Evolutionary conservation across 768 basidiomycete genomes (phyloP), one percentile per base, ranked within the genome.

Genomic region (Pisolithus orientalis): DNA sequence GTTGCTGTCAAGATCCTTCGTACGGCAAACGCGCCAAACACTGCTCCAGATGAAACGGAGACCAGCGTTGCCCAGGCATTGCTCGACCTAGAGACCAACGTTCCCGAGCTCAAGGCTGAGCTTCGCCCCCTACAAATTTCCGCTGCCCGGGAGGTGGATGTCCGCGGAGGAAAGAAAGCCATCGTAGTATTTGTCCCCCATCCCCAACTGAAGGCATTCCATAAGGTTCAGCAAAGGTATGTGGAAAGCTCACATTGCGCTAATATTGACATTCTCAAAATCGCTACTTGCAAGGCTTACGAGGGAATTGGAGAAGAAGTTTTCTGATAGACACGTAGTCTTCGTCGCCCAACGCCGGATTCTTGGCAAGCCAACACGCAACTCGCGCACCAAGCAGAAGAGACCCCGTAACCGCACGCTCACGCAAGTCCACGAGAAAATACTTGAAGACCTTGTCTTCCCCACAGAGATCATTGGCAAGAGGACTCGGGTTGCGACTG

Each of bases 291-390:
- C 24, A 66, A 98, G 95, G 72, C 87, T 98, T 68, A 97, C 95
- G 56, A 87, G 95, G 50, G 95, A 98, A 71, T 83, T 99, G 66
- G 96, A 99, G 84, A 99, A 99, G 84, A 99, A 99, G 76, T 97
- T 99, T 78, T 92, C 96, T 44, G 96, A 98, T 77, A 85, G 94
- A 70, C 94, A 98, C 75, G 93, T 99, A 70, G 91, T 99, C 53
- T 98, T 99, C 72, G 84, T 98, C 70, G 96, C 90, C 51, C 96
- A 99, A 77, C 93, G 96, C 72, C 86, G 95, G 67, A 94, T 97
- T 85, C 80, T 98, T 71, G 90, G 87, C 78, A 97, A 94, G 74
- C 94, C 94, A 52, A 94, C 93, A 60, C 92, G 94, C 59, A 90
- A 81, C 66, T 91, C 93, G 52, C 87, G 90, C 61, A 85, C 90